Evolutionary conservation across 1,139 yeast species (phyloP).

Genomic region (Waltiozyma sp.): DNA sequence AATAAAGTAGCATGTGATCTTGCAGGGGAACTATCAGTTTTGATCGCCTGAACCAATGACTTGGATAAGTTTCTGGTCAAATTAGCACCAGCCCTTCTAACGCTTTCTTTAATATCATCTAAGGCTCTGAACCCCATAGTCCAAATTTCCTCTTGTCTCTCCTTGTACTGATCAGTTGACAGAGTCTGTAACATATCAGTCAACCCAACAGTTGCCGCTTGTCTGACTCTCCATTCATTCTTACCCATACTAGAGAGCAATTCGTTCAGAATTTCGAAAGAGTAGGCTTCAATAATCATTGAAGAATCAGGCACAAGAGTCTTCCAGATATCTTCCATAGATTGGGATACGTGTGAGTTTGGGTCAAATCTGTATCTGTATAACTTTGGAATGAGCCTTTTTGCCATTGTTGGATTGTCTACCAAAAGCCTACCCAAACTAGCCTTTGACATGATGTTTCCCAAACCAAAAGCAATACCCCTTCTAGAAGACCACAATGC

Average conservation of each 20-base stretch:
- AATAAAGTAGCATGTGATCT: conserved; percentile 42
- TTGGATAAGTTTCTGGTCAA: conserved; percentile 61
- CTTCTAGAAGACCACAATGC: conserved; percentile 88
- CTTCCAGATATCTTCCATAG: conserved; percentile 88
- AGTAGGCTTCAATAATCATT: conserved; percentile 41
- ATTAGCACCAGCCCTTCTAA: conserved; percentile 66
- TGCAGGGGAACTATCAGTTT: conserved; percentile 27
- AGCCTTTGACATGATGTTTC: conserved; percentile 71
- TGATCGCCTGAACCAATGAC: conserved; percentile 48
- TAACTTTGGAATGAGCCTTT: conserved; percentile 65
- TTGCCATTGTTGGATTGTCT: conserved; percentile 42
- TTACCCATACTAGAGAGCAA: conserved; percentile 62
- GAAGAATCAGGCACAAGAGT: conserved; percentile 56
- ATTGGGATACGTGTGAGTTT: conserved; percentile 54
- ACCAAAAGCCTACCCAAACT: conserved; percentile 55
- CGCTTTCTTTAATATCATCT: conserved; percentile 94
- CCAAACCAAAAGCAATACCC: conserved; percentile 90
- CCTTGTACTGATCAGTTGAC: conserved; percentile 42
- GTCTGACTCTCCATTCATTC: conserved; percentile 89
- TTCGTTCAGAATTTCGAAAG: conserved; percentile 52
- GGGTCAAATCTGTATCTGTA: conserved; percentile 86
- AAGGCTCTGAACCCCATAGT: conserved; percentile 75
- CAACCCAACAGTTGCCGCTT: conserved; percentile 74
- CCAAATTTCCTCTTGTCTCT: conserved; percentile 63
- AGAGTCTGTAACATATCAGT: conserved; percentile 58